A percentile compares a stretch with the other conserved stretches of the same genome.
These are phyloP conservation scores for Cyberlindnera maritima DNA, from an alignment of 805 yeast genomes.

Conservation along the genomic window DNA sequence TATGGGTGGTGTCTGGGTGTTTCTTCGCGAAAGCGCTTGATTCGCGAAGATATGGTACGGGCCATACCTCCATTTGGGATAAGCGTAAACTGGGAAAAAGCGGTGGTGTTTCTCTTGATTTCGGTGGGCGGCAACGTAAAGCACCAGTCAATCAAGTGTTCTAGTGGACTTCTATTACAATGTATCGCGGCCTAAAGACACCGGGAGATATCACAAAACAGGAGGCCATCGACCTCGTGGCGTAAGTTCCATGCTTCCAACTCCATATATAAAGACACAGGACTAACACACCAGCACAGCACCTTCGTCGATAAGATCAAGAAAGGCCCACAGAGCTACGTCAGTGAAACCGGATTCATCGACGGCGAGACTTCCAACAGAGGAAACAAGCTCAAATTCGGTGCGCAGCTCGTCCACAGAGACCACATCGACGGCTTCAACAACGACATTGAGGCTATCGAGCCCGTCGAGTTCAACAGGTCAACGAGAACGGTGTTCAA, in stretches of 20 bases:
- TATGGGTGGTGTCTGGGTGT: conserved; percentile 7
- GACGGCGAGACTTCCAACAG: conserved; percentile 45
- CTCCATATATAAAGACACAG: background rate
- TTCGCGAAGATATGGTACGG: no score
- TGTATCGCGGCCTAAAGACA: no score
- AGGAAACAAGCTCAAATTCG: conserved; percentile 55
- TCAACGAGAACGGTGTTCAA: conserved; percentile 31
- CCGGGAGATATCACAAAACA: conserved; percentile 9
- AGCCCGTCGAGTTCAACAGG: conserved; percentile 29
- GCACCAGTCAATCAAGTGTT: no score
- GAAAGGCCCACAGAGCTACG: background rate
- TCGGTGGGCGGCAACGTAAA: no score
- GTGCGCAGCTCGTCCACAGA: conserved; percentile 45
- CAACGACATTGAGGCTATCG: conserved; percentile 26
- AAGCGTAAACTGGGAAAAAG: no score
- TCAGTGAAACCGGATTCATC: conserved; percentile 16
- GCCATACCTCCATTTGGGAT: no score
- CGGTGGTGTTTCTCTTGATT: no score
- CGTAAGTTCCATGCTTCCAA: conserved; percentile 9
- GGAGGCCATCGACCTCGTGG: conserved; percentile 12
- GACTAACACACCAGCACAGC: conserved; percentile 7
- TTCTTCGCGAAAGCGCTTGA: background rate
- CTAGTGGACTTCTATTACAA: no score
- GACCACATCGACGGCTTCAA: conserved; percentile 37
- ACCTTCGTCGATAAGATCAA: conserved; percentile 20